Conservation (phyloP, 768 basidiomycete species). For the Exidia glandulosa region DNA sequence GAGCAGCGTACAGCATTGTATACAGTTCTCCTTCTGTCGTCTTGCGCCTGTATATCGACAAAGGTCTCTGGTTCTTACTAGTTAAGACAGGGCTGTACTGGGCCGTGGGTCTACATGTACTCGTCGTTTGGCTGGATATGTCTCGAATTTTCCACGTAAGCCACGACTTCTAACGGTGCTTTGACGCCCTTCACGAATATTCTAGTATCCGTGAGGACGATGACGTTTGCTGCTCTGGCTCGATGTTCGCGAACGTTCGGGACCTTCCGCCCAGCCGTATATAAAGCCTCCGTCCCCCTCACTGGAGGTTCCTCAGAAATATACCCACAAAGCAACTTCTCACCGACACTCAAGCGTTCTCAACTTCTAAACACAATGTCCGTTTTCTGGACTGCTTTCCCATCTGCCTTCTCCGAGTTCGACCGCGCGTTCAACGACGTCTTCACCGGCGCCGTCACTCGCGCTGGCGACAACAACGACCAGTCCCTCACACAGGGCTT, state of each 20-base stretch:
- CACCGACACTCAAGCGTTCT: background rate
- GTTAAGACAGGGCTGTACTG: too few relatives aligned
- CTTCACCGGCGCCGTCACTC: constrained; percentile 10
- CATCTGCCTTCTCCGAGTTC: constrained; percentile 25
- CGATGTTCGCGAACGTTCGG: background rate
- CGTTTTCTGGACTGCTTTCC: background rate
- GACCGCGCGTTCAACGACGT: constrained; percentile 35
- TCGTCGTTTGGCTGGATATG: too few relatives aligned
- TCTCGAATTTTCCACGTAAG: too few relatives aligned
- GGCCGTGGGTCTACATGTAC: too few relatives aligned
- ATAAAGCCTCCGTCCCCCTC: background rate
- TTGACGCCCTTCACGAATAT: too few relatives aligned
- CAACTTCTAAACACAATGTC: background rate
- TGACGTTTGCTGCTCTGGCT: too few relatives aligned
- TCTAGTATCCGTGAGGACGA: too few relatives aligned
- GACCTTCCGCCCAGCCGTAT: background rate
- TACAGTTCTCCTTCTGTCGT: too few relatives aligned
- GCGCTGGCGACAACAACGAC: constrained; percentile 1
- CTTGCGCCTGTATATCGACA: too few relatives aligned
- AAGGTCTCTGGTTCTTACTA: too few relatives aligned
- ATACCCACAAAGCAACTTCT: background rate
- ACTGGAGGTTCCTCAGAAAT: background rate
- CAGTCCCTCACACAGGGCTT: background rate
- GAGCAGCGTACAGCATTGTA: too few relatives aligned
- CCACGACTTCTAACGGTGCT: too few relatives aligned